A percentile compares a stretch with the other conserved stretches of the same genome.
Conservation (phyloP, 2,329 filamentous ascomycete species). For the Clarireedia hainanense region DNA sequence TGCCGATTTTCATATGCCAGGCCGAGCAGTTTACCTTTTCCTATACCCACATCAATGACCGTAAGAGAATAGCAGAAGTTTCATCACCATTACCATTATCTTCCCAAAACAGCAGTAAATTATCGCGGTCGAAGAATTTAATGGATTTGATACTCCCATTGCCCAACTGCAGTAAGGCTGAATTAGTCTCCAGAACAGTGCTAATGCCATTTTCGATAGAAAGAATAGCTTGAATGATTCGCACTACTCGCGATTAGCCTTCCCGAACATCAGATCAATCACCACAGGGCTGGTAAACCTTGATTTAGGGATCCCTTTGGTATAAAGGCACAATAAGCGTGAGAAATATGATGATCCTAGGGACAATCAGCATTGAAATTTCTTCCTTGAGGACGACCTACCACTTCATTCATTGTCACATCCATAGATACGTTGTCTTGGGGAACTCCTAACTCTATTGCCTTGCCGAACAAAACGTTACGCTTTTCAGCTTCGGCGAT, state of each 20-base stretch:
- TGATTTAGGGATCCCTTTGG: conserved; percentile 16
- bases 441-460: conserved; percentile 23
- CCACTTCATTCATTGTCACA: conserved; percentile 22
- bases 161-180: conserved; percentile 21
- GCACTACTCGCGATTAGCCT: conserved; percentile 16
- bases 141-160: conserved; percentile 26
- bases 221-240: conserved; percentile 22
- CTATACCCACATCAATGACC: not conserved
- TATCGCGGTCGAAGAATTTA: conserved; percentile 24
- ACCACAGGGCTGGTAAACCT: conserved; percentile 15
- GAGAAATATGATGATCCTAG: conserved; percentile 15
- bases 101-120: conserved; percentile 26
- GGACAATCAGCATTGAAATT: not conserved
- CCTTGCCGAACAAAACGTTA: conserved; percentile 58
- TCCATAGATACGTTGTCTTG: conserved; percentile 18
- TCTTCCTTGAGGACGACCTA: conserved; percentile 9
- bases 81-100: conserved; percentile 15
- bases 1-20: conserved; percentile 18
- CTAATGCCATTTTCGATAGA: conserved; percentile 28
- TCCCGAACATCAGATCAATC: too few relatives aligned
- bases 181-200: conserved; percentile 15
- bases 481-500: conserved; percentile 63
- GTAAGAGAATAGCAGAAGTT: not conserved
- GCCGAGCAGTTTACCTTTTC: conserved; percentile 16
- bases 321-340: conserved; percentile 20